Base-by-base conservation (phyloP, 179 eudicot species). In the Nepenthes alata region DNA sequence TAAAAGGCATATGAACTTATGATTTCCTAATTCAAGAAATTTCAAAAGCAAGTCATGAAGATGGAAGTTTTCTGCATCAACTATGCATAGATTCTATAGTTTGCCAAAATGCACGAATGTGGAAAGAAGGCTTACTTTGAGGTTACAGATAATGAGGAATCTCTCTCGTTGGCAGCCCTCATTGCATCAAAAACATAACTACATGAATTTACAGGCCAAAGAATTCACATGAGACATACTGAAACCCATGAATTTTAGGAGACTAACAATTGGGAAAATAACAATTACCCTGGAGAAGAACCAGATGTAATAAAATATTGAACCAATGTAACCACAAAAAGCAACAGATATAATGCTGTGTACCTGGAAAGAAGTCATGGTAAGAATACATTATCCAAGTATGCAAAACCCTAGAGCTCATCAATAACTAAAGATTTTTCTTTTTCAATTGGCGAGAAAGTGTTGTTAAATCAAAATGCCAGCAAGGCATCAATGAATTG, bases 131-230 rank as follows among this genome's bases (percentile, higher is more conserved):
- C 90, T 80, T 83, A 93, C 96, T 78, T 93, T 53, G 95, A 80
- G 62, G 70, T 53, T 64, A 62, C 14, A 53, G 80, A 38, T 65
- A 83, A 65, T 48, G 73, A 74, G 47, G 86, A 74, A 57, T 85
- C 80, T 48, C 68, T 66, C 70, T 81, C 90, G 62, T 71, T 74
- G 60, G 73, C 63, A 59, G 74, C 84, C 75, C 86, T 83, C 93
- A 87, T 88, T 55, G 93, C 95, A 78, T 93, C 88, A 74, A 87
- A 77, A 49, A 89, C 97, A 71, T 81, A 93, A 37, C 97, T 89
- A 67, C 14, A 62, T 16, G 57, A 14, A 62, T 41, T 3, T 59
- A 1, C 55, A 55, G 10, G 15, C 37, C 8, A 58, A 39, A 5
- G 8, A 54, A 5, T 55, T 11, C 53, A 50, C 5, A 4, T n/a